A percentile compares a stretch with the other conserved stretches of the same genome.
Conservation (phyloP, 176 grass and related monocot species). For the Oryza glumipatula region DNA sequence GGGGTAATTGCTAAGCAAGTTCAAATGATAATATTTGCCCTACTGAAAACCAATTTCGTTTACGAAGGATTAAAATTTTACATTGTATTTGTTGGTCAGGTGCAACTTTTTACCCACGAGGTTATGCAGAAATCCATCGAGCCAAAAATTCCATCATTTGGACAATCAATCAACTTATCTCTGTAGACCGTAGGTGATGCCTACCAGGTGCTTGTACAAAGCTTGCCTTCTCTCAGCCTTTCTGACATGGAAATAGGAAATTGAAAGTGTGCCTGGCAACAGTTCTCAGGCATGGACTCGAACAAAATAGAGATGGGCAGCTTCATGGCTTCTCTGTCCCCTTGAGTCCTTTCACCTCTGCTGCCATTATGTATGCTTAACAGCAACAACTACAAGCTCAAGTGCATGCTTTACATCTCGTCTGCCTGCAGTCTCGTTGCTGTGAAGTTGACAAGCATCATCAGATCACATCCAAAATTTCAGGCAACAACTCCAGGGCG, state of each 20-base stretch:
- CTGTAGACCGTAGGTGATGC: neutral
- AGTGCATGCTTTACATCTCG: constrained; percentile 37
- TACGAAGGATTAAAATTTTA: neutral
- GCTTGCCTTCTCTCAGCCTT: neutral
- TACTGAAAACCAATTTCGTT: neutral
- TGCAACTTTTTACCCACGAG: neutral
- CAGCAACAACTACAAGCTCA: constrained; percentile 23
- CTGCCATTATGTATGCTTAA: constrained; percentile 32
- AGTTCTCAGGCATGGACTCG: constrained; percentile 6
- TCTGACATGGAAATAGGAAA: neutral
- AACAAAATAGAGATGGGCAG: constrained; percentile 56
- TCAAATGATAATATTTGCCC: too few relatives aligned
- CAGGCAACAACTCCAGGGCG: constrained; percentile 47
- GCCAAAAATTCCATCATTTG: neutral
- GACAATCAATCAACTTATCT: neutral
- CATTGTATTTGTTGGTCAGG: neutral
- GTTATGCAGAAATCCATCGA: neutral
- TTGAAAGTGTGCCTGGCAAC: neutral
- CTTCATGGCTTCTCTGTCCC: constrained; percentile 45
- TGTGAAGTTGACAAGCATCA: constrained; percentile 54
- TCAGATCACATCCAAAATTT: neutral
- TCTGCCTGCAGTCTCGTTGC: constrained; percentile 48
- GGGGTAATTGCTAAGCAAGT: too few relatives aligned
- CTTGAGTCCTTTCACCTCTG: constrained; percentile 51
- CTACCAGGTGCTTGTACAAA: neutral